Percentiles rank a stretch among this genome's conserved stretches.
These are phyloP conservation scores for Scenedesmus sp. DNA, from an alignment of 163 green algal species.

Conservation along the genomic window DNA sequence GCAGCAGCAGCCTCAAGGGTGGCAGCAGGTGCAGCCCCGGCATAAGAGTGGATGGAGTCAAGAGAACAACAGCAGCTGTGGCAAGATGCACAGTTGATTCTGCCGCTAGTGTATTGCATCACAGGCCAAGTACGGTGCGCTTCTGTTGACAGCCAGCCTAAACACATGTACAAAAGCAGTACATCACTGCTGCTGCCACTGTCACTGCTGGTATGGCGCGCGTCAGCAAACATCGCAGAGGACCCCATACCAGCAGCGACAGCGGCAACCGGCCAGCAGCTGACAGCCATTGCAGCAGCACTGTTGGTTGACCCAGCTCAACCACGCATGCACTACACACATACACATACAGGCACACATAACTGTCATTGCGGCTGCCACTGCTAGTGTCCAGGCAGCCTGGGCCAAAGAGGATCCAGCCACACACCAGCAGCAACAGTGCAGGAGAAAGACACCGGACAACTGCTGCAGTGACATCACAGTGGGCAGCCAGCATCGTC, in stretches of 20 bases:
- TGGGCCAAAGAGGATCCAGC: neutral
- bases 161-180: neutral
- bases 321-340: neutral
- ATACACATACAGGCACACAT: neutral
- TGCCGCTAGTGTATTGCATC: no score
- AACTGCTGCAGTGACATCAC: neutral
- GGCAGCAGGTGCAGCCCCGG: neutral
- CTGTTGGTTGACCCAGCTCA: neutral
- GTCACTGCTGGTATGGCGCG: no score
- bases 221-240: no score
- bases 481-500: no score
- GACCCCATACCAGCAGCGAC: no score
- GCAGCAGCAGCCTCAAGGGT: neutral
- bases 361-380: neutral
- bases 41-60: no score
- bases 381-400: neutral
- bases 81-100: no score
- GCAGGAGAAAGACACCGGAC: neutral
- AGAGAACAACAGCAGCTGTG: no score
- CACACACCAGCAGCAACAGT: neutral
- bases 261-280: neutral
- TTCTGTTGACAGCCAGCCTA: neutral
- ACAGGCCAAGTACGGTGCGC: no score
- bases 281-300: neutral
- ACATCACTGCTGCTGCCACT: no score